Base-by-base conservation (phyloP, 164 flowering plant genomes). In the Stephania yunnanensis region DNA sequence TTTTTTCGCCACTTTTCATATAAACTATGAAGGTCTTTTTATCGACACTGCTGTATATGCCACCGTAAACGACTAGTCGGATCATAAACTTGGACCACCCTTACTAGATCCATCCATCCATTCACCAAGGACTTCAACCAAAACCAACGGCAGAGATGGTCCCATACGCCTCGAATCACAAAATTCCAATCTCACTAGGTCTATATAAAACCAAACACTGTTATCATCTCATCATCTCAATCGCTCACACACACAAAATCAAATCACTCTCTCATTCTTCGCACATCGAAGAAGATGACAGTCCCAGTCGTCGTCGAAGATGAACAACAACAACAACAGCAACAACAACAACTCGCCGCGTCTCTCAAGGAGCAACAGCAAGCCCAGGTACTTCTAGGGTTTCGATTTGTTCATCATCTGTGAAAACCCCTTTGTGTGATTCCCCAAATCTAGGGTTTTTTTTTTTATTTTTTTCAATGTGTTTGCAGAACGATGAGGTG, bases 231-330 rank as follows among this genome's bases (percentile, higher is more conserved):
- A 36, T 36, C 8, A 65, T 22, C 68, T 9, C 31, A n/a, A n/a
- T 15, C 63, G 19, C 19, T 19, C 19, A 20, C 30, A 64, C 53
- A 58, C 64, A 55, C 61, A 25, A 25, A 55, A 30, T 0, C 68
- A 64, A 20, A 64, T 17, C 11, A 2, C 71, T 15, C 71, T 13
- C 46, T 53, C 53, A 15, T 22, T 68, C 25, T 17, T 50, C 44
- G 19, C 53, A 52, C 63, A 69, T 11, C 19, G 42, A 68, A 19
- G 46, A 86, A 30, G 20, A 73, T 86, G 87, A 86, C 89, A 25
- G 87, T 82, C 30, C 87, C 86, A 12, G 86, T 84, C 20, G 77
- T 86, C 15, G 78, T 86, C 15, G 80, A 70, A 22, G 82, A 80
- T 46, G 85, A 71, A 46, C 77, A 82, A 46, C 72, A 82, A 76